Conservation (phyloP, 305 asterid genomes). For the Caryopteris hybrid region DNA sequence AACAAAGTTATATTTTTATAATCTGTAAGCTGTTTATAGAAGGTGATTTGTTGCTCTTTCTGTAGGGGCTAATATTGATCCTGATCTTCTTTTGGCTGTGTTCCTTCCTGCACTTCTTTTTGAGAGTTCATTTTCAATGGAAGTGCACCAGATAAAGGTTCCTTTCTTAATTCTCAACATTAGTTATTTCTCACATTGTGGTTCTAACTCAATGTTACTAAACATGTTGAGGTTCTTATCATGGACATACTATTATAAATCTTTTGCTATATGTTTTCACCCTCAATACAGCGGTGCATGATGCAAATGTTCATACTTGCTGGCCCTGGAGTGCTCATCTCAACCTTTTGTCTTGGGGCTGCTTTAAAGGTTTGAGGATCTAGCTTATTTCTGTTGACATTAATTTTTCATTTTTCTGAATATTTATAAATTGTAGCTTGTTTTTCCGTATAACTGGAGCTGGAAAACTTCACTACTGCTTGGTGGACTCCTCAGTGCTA, state of each 20-base stretch:
- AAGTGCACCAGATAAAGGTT: slow-evolving; percentile 97
- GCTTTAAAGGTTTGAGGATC: slow-evolving; percentile 67
- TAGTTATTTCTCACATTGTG: background rate
- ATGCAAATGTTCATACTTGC: slow-evolving; percentile 90
- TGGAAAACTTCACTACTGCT: slow-evolving; percentile 90
- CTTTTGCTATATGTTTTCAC: background rate
- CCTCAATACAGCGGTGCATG: slow-evolving; percentile 64
- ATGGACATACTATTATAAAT: slow-evolving; percentile 4
- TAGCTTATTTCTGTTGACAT: slow-evolving; percentile 17
- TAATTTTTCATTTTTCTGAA: slow-evolving; percentile 25
- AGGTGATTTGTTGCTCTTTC: slow-evolving; percentile 9
- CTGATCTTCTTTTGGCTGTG: slow-evolving; percentile 91
- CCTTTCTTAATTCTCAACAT: slow-evolving; percentile 3
- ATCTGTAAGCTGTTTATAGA: background rate
- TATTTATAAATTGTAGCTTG: slow-evolving; percentile 47
- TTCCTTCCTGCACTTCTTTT: slow-evolving; percentile 99
- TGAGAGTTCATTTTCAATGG: slow-evolving; percentile 94
- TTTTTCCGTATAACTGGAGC: slow-evolving; percentile 92
- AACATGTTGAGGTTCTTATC: background rate
- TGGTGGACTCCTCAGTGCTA: slow-evolving; percentile 98
- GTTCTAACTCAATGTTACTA: slow-evolving; percentile 4
- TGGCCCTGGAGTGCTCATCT: slow-evolving; percentile 94
- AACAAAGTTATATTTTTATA: background rate
- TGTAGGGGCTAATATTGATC: slow-evolving; percentile 88
- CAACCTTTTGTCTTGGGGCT: slow-evolving; percentile 84